These are phyloP conservation scores for Huntiella savannae DNA, from an alignment of 2,329 filamentous ascomycete genomes.

Conservation along the genomic window DNA sequence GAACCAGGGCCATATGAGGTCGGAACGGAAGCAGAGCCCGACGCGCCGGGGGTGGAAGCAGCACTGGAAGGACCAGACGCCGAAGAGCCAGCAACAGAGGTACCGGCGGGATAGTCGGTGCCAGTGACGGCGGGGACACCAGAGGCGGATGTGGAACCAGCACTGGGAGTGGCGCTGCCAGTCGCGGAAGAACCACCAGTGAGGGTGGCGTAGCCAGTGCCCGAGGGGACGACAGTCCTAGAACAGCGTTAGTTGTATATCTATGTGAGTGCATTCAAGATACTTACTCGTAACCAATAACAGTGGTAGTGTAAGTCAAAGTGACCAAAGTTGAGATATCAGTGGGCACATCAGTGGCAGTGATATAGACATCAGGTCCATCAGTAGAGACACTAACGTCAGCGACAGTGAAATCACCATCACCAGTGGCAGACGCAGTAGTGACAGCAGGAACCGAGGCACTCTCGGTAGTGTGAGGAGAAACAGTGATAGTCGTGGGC, in stretches of 20 bases:
- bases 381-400: not conserved
- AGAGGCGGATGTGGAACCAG: not conserved
- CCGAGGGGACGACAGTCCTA: not conserved
- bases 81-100: not conserved
- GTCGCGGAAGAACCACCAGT: not conserved
- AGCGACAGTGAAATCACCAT: too few relatives aligned
- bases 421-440: too few relatives aligned
- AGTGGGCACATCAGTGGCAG: slow-evolving; percentile 5
- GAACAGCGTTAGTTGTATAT: not conserved
- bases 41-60: not conserved
- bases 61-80: not conserved
- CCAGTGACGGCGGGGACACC: not conserved
- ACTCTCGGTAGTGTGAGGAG: not conserved
- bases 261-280: not conserved
- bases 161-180: not conserved
- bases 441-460: too few relatives aligned
- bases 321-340: slow-evolving; percentile 7
- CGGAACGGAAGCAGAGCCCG: not conserved
- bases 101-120: not conserved
- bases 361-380: slow-evolving; percentile 3
- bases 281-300: slow-evolving; percentile 6
- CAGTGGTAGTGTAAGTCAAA: slow-evolving; percentile 4
- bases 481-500: slow-evolving; percentile 7
- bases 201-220: not conserved
- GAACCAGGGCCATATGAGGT: not conserved